Evolutionary conservation across 352 stramenopile species (phyloP).

Genomic region (Pythium pectinolyticum): DNA sequence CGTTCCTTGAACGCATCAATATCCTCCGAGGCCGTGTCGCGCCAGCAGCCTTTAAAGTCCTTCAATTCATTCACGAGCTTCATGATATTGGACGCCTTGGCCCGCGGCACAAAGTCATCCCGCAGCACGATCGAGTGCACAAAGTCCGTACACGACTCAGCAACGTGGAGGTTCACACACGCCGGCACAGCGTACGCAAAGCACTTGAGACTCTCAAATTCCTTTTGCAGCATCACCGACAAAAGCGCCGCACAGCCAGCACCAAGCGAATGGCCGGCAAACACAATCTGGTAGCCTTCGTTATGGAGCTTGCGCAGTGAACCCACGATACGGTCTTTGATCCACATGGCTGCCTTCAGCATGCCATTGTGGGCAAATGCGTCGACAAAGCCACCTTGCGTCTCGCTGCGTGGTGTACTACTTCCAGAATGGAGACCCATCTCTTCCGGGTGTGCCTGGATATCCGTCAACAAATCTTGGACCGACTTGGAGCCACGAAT

Average conservation of each 20-base stretch:
- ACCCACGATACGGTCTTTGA: constrained; percentile 80
- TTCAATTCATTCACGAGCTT: constrained; percentile 75
- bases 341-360: constrained; percentile 85
- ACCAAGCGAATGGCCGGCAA: constrained; percentile 80
- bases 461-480: constrained; percentile 83
- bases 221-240: constrained; percentile 84
- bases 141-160: constrained; percentile 72
- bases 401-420: constrained; percentile 39
- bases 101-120: constrained; percentile 83
- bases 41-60: constrained; percentile 81
- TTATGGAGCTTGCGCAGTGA: constrained; percentile 71
- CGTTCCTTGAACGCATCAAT: constrained; percentile 80
- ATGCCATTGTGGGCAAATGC: constrained; percentile 87
- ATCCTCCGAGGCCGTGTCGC: constrained; percentile 77
- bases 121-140: constrained; percentile 85
- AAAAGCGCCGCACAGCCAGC: constrained; percentile 75
- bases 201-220: constrained; percentile 79
- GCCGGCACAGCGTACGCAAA: constrained; percentile 86
- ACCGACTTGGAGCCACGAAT: constrained; percentile 87
- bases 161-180: constrained; percentile 80
- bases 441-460: constrained; percentile 79
- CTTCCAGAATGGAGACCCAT: constrained; percentile 51
- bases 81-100: constrained; percentile 82
- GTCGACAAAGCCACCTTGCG: constrained; percentile 74
- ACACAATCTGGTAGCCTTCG: constrained; percentile 81